Base-by-base conservation (phyloP, 257 asterid genomes). In the Penstemon barbatus region DNA sequence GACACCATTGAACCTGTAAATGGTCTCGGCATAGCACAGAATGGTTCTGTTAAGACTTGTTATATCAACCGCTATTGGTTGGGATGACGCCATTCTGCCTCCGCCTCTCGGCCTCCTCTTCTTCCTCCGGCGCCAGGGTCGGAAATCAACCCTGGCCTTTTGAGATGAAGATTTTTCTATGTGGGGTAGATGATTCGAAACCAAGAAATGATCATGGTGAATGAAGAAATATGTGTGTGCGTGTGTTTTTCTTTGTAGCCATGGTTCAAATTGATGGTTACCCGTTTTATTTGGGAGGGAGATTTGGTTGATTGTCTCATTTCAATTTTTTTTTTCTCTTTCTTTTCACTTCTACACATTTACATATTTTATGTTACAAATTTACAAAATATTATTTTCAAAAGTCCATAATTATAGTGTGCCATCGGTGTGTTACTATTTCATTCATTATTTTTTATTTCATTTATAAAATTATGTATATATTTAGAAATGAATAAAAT, bases 1-100 rank as follows among this genome's bases (percentile, higher is more conserved):
- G 7, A 94, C 89, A 4, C 99, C 99, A 70, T 90, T 94, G 57
- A 85, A 71, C 78, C 99, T 72, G 72, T 84, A 91, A 63, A 94
- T 86, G 9, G 87, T 89, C 25, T 89, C 86, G 2, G 97, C 85
- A 61, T 77, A 79, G 82, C 99, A 94, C 42, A 72, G 51, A 54
- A 94, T 81, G 50, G 81, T 83, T 50, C 13, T 48, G 60, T 80
- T 80, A 6, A 93, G 78, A 70, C 18, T 70, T 0, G 1, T 61
- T 25, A 82, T 7, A 66, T 87, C 84, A 36, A 77, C 0, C 39
- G 25, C 11, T 1, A 37, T 19, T 5, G 57, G 62, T 11, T 51
- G 36, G 8, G 61, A 38, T 15, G 66, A 79, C 82, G 73, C 71
- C 6, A 51, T 60, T 13, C 36, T 38, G 7, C 54, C 60, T 50